phyloP scores from a whole-genome alignment of 805 yeast genomes.

The Candida xiaguanensis region DNA sequence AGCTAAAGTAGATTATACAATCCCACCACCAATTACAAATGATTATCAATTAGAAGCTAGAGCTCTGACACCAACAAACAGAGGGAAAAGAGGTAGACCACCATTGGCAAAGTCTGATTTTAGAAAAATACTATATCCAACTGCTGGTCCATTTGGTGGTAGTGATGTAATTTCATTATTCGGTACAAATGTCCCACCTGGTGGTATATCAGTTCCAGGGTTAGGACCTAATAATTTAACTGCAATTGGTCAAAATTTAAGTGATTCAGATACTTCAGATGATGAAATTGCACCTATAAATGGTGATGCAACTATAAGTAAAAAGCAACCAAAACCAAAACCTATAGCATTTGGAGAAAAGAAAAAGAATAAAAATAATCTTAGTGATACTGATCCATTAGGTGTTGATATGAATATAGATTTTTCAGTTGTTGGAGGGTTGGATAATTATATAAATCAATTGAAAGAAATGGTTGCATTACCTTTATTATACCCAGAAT shows the following conservation, averaged over 20 bases:
- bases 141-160: constrained; percentile 98
- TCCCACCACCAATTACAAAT: constrained; percentile 73
- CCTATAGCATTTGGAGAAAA: constrained; percentile 31
- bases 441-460: constrained; percentile 85
- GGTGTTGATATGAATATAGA: constrained; percentile 87
- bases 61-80: constrained; percentile 12
- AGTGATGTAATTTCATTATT: constrained; percentile 84
- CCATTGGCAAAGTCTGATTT: constrained; percentile 42
- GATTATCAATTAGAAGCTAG: constrained; percentile 31
- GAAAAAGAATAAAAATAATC: constrained; percentile 49
- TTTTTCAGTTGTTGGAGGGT: constrained; percentile 84
- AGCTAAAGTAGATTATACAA: constrained; percentile 65
- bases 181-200: constrained; percentile 60
- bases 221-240: constrained; percentile 20
- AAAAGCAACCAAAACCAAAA: constrained; percentile 20
- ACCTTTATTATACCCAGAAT: constrained; percentile 89
- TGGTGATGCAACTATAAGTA: constrained; percentile 37
- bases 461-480: constrained; percentile 95
- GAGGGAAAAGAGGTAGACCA: constrained; percentile 39
- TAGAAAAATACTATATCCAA: constrained; percentile 76
- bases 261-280: constrained; percentile 61
- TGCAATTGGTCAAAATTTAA: constrained; percentile 31
- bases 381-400: constrained; percentile 89
- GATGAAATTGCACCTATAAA: constrained; percentile 50
- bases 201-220: constrained; percentile 38